phyloP scores from a whole-genome alignment of 441 rosid species.

The Monsonia emarginata region DNA sequence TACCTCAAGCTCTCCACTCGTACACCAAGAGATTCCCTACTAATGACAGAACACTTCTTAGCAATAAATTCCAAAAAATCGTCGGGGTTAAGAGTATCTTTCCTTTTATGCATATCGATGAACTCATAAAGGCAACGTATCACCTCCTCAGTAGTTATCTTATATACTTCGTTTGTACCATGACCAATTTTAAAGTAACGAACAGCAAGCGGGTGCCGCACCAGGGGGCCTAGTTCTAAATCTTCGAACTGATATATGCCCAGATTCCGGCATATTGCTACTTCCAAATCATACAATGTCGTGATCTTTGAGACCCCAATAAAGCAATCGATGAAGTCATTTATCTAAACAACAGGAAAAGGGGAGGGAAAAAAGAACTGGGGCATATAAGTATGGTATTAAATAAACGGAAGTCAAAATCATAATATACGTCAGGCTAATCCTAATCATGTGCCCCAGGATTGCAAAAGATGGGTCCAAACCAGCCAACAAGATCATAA shows the following conservation, averaged over 20 bases:
- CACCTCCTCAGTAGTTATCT: constrained; percentile 58
- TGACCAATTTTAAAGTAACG: constrained; percentile 51
- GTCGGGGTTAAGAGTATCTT: constrained; percentile 35
- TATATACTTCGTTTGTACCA: constrained; percentile 32
- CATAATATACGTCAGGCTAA: too few relatives aligned
- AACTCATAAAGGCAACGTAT: constrained; percentile 45
- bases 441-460: background rate
- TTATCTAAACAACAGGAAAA: constrained; percentile 37
- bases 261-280: constrained; percentile 67
- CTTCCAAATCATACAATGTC: constrained; percentile 73
- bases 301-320: constrained; percentile 65
- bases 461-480: background rate
- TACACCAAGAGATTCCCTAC: constrained; percentile 67
- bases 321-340: constrained; percentile 86
- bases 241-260: constrained; percentile 59
- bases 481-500: background rate
- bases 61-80: constrained; percentile 65
- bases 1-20: constrained; percentile 79
- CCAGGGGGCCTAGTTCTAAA: constrained; percentile 70
- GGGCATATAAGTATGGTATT: constrained; percentile 1
- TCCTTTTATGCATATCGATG: constrained; percentile 27
- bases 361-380: background rate
- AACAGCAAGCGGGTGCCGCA: constrained; percentile 58
- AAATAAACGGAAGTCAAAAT: background rate
- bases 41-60: constrained; percentile 35